phyloP scores from a whole-genome alignment of 2,329 filamentous ascomycete species.

The Metarhizium guizhouense region DNA sequence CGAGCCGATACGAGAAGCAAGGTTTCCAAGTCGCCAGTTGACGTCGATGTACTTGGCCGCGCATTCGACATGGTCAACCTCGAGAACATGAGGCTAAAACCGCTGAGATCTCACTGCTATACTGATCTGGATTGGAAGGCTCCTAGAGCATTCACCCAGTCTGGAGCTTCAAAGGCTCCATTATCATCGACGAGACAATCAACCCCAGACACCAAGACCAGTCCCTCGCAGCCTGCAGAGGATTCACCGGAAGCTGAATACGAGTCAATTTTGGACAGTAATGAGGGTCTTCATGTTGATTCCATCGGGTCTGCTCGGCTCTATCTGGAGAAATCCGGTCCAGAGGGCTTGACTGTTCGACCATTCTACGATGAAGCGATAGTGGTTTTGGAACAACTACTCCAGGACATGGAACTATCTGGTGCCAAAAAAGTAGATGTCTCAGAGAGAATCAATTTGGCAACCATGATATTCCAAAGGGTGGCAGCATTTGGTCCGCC shows the following conservation, averaged over 20 bases:
- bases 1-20: background rate
- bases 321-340: conserved; percentile 1
- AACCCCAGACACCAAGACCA: background rate
- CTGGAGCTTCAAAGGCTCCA: background rate
- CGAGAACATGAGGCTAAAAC: background rate
- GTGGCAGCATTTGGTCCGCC: conserved; percentile 9
- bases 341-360: background rate
- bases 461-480: conserved; percentile 10
- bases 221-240: background rate
- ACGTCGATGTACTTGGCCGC: background rate
- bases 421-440: background rate
- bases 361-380: conserved; percentile 7
- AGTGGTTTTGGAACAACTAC: conserved; percentile 5
- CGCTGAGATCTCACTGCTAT: background rate
- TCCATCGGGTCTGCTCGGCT: conserved; percentile 2
- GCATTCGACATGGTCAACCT: conserved; percentile 3
- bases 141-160: background rate
- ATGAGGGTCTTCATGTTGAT: background rate
- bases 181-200: background rate
- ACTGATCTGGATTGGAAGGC: conserved; percentile 1
- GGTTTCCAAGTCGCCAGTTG: background rate
- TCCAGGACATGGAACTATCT: conserved; percentile 4
- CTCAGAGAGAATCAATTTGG: conserved; percentile 6
- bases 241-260: background rate
- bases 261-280: background rate